phyloP scores from a whole-genome alignment of 768 basidiomycete species.

The Pleurotus cornucopiae region DNA sequence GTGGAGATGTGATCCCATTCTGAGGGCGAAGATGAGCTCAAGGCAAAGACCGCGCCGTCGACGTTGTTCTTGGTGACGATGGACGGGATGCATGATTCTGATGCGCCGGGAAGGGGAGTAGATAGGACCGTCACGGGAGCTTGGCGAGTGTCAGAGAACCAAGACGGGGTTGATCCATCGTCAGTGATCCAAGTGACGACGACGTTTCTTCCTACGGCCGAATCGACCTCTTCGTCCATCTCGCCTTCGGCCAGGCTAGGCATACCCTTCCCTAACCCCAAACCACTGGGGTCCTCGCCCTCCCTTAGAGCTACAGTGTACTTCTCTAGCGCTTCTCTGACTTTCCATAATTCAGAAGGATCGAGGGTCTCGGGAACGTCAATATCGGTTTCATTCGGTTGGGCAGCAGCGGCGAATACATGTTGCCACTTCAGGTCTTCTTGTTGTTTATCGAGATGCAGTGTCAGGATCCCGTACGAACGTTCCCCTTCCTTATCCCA shows the following conservation, averaged over 20 bases:
- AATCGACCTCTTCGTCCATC: constrained; percentile 86
- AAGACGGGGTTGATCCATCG: constrained; percentile 42
- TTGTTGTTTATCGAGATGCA: constrained; percentile 85
- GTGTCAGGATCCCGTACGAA: constrained; percentile 64
- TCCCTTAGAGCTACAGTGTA: constrained; percentile 65
- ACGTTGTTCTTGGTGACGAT: constrained; percentile 69
- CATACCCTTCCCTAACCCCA: constrained; percentile 63
- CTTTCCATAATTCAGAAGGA: constrained; percentile 72
- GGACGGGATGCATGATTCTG: constrained; percentile 24
- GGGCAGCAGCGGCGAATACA: constrained; percentile 57
- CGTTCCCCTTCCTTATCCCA: constrained; percentile 78
- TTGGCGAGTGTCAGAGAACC: constrained; percentile 22
- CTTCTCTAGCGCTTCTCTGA: constrained; percentile 82
- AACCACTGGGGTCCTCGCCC: constrained; percentile 56
- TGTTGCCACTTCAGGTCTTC: constrained; percentile 84
- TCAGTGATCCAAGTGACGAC: constrained; percentile 64
- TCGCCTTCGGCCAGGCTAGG: constrained; percentile 86
- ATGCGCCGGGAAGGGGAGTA: constrained; percentile 58
- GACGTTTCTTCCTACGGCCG: constrained; percentile 60
- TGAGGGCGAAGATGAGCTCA: constrained; percentile 31
- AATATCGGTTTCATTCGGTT: constrained; percentile 36
- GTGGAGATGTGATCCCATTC: constrained; percentile 78
- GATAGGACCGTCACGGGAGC: constrained; percentile 57
- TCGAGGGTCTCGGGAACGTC: constrained; percentile 89
- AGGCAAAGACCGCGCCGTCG: constrained; percentile 63